Conservation (phyloP, 768 basidiomycete species). For the Rubroboletus satanas region DNA sequence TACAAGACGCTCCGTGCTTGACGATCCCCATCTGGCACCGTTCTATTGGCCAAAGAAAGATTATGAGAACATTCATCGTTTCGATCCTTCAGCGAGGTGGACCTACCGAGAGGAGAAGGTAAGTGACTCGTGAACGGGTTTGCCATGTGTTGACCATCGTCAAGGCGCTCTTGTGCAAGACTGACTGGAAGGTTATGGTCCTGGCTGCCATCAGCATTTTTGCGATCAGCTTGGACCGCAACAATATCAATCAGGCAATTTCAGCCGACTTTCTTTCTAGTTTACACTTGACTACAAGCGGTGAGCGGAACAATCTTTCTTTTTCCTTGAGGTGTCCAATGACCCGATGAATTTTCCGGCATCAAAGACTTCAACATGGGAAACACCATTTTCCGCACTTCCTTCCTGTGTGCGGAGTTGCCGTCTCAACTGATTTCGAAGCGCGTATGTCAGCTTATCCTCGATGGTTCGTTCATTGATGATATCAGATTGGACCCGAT, state of each 20-base stretch:
- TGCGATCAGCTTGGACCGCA: conserved; percentile 51
- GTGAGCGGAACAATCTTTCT: conserved; percentile 14
- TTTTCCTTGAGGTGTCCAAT: not conserved
- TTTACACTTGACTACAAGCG: conserved; percentile 49
- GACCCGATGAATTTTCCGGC: too few relatives aligned
- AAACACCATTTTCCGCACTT: conserved; percentile 49
- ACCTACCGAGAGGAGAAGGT: conserved; percentile 53
- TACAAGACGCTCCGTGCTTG: conserved; percentile 51
- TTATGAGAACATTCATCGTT: conserved; percentile 55
- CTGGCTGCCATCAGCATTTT: conserved; percentile 58
- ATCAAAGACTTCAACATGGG: conserved; percentile 51
- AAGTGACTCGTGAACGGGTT: not conserved
- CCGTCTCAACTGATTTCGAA: conserved; percentile 64
- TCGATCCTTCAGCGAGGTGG: conserved; percentile 57
- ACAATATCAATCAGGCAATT: conserved; percentile 55
- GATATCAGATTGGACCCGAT: conserved; percentile 51
- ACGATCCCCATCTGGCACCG: conserved; percentile 39
- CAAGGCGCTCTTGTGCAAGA: conserved; percentile 48
- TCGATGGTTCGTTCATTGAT: not conserved
- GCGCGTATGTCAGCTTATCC: conserved; percentile 33
- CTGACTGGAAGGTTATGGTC: conserved; percentile 60
- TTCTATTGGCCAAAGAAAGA: conserved; percentile 42
- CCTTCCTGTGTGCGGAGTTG: conserved; percentile 54
- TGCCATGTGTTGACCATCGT: not conserved
- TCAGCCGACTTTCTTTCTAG: conserved; percentile 55